Evolutionary conservation across 768 basidiomycete genomes (phyloP).

Genomic region (Rhodotorula taiwanensis): DNA sequence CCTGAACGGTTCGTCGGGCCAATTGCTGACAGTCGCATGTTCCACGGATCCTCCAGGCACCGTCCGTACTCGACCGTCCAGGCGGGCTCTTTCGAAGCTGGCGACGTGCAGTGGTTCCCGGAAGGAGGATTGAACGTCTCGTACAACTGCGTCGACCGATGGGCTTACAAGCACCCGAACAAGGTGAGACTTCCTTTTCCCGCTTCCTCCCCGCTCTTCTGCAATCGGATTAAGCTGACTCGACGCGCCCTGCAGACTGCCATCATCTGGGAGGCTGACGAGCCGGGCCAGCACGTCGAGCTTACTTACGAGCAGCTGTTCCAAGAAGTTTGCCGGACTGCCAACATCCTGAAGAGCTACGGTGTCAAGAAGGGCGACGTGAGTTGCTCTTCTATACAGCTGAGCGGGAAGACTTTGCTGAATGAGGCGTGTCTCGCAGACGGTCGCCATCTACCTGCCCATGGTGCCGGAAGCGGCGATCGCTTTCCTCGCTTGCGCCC

Average conservation of each 20-base stretch:
- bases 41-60: slow-evolving; percentile 49
- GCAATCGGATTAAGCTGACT: neutral
- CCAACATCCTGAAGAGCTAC: slow-evolving; percentile 81
- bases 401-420: no score
- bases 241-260: slow-evolving; percentile 55
- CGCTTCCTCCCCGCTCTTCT: neutral
- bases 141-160: slow-evolving; percentile 96
- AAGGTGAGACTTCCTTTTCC: slow-evolving; percentile 41
- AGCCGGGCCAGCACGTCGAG: slow-evolving; percentile 69
- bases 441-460: slow-evolving; percentile 83
- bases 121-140: slow-evolving; percentile 71
- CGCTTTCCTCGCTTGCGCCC: slow-evolving; percentile 94
- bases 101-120: slow-evolving; percentile 92
- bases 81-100: slow-evolving; percentile 70
- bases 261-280: slow-evolving; percentile 97
- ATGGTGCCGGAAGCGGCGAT: slow-evolving; percentile 86
- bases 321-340: slow-evolving; percentile 77
- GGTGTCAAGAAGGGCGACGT: slow-evolving; percentile 90
- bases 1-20: neutral
- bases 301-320: slow-evolving; percentile 79
- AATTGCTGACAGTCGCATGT: neutral
- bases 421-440: slow-evolving; percentile 41
- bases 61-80: slow-evolving; percentile 80
- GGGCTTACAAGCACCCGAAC: slow-evolving; percentile 83
- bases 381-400: slow-evolving; percentile 32